Evolutionary conservation across 2,329 filamentous ascomycete species (phyloP).

Genomic region (Xenosphaeropsis pyriputrescens): DNA sequence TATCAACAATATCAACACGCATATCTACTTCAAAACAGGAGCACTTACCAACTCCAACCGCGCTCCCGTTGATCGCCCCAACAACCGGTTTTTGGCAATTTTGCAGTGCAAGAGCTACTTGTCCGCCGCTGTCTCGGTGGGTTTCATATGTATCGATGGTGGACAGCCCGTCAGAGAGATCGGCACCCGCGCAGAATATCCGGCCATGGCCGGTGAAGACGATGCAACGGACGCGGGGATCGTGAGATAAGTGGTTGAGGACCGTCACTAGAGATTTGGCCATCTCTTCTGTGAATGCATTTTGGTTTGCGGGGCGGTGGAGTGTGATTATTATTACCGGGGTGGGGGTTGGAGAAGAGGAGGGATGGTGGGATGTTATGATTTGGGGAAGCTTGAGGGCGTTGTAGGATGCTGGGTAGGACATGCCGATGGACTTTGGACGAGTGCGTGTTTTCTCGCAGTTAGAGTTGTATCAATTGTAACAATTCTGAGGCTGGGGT

Average conservation of each 20-base stretch:
- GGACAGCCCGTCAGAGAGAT: slow-evolving; percentile 10
- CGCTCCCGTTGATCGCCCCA: slow-evolving; percentile 41
- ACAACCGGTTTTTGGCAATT: slow-evolving; percentile 42
- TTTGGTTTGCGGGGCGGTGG: slow-evolving; percentile 48
- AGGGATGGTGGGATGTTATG: slow-evolving; percentile 32
- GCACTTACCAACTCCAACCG: slow-evolving; percentile 30
- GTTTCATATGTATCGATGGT: slow-evolving; percentile 10
- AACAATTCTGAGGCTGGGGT: too few species aligned
- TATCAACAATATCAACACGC: too few species aligned
- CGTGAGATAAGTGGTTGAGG: slow-evolving; percentile 32
- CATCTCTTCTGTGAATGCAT: slow-evolving; percentile 56
- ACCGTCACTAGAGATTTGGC: slow-evolving; percentile 41
- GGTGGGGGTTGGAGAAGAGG: slow-evolving; percentile 36
- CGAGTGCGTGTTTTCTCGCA: too few species aligned
- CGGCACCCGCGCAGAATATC: slow-evolving; percentile 47
- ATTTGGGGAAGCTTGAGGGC: slow-evolving; percentile 26
- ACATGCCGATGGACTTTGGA: not conserved
- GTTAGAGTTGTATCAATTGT: too few species aligned
- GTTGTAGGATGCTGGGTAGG: slow-evolving; percentile 22
- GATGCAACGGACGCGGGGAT: slow-evolving; percentile 37
- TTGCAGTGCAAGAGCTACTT: slow-evolving; percentile 37
- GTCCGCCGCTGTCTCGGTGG: slow-evolving; percentile 34
- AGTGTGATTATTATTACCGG: slow-evolving; percentile 48
- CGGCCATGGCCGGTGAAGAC: slow-evolving; percentile 42
- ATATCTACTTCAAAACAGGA: too few species aligned